Evolutionary conservation across 192 early-diverging fungal species (phyloP), one percentile per base, ranked within the genome.

Genomic region (Coemansia sp.): DNA sequence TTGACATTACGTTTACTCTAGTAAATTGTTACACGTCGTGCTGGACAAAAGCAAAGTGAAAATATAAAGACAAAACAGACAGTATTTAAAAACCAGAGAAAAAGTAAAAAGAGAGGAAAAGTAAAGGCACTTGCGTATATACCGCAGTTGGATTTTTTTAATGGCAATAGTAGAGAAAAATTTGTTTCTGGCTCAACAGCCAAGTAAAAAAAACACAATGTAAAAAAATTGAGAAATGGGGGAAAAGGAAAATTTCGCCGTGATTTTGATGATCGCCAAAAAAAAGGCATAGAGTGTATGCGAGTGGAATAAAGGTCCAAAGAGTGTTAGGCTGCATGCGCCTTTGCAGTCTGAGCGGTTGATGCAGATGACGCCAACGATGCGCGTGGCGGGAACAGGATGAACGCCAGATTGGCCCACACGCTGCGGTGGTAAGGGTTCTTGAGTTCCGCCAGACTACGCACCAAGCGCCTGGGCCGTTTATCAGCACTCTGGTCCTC

Each of bases 401-500:
- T 29, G n/a, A 74, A 26, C 18, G 18, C 10, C 34, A 78, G 47
- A 35, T 78, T 78, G 13, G 20, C 28, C 65, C 62, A 68, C 9
- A 46, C 22, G 5, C 76, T 70, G n/a, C 50, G 58, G 47, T 73
- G 52, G 44, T 78, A 78, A 26, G 19, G 14, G 32, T 78, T 78
- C 6, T 52, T 46, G 27, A 78, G 58, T 23, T 78, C 55, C n/a
- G 46, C 51, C 46, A 73, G 58, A 24, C 44, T 39, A 1, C 28
- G 24, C 33, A 76, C 58, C 47, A 43, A 50, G 17, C 33, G 56
- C 41, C 56, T 58, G 4, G 55, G 44, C 24, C 66, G 46, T 15
- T 10, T 18, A 17, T 76, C 72, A 11, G 38, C 24, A 18, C 40
- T 23, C 49, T 76, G 72, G 46, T 68, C 72, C 22, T 76, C 56